Evolutionary conservation across 441 rosid genomes (phyloP).

Genomic region (Arabidopsis hybrid): DNA sequence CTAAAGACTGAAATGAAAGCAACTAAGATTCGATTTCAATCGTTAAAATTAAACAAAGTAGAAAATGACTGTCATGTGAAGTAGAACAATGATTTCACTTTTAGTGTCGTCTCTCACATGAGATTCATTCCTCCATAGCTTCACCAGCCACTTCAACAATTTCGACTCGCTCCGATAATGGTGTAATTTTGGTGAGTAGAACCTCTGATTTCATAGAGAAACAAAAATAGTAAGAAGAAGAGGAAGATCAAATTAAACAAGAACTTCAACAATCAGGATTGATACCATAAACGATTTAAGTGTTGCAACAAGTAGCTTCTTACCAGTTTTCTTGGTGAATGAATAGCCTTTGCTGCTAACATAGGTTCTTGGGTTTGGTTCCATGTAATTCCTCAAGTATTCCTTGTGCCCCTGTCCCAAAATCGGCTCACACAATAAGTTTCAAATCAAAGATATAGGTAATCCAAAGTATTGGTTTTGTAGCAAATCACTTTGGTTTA

Average conservation of each 20-base stretch:
- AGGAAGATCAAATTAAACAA: neutral
- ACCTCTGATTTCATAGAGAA: conserved; percentile 56
- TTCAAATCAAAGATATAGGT: neutral
- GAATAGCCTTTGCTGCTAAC: conserved; percentile 69
- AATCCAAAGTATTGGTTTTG: conserved; percentile 5
- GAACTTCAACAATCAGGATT: neutral
- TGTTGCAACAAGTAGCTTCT: conserved; percentile 25
- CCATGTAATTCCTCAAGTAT: conserved; percentile 84
- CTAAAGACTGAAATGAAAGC: neutral
- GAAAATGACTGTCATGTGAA: conserved; percentile 20
- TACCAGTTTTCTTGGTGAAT: conserved; percentile 84
- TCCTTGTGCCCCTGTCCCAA: conserved; percentile 79
- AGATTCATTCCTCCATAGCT: conserved; percentile 46
- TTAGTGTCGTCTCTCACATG: neutral
- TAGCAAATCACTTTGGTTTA: neutral
- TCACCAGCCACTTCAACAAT: conserved; percentile 46
- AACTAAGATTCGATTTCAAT: neutral
- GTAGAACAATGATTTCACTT: neutral
- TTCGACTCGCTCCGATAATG: conserved; percentile 65
- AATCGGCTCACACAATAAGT: conserved; percentile 23
- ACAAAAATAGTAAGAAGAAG: neutral
- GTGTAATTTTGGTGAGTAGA: conserved; percentile 72
- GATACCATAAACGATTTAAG: neutral
- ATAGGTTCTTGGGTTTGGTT: conserved; percentile 91
- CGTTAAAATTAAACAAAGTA: neutral